Evolutionary conservation across 164 flowering plant species (phyloP).

Genomic region (Umbilicus rupestris): DNA sequence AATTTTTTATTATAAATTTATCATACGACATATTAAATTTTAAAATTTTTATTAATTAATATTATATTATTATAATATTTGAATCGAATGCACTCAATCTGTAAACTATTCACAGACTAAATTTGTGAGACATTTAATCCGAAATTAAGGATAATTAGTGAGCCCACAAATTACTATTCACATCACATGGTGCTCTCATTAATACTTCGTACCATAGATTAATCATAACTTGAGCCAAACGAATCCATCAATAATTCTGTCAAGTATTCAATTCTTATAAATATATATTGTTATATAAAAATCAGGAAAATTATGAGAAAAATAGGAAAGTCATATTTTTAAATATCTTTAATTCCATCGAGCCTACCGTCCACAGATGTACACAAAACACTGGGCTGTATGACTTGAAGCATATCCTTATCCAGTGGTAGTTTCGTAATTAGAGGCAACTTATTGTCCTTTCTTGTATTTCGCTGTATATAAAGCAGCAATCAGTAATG

Average conservation of each 20-base stretch:
- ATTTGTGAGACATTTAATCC: not conserved
- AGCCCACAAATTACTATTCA: not conserved
- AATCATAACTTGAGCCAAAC: not conserved
- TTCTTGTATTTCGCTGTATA: not conserved
- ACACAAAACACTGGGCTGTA: not conserved
- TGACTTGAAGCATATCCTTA: slow-evolving; percentile 3
- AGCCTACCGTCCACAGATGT: slow-evolving; percentile 7
- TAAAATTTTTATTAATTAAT: no score
- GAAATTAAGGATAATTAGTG: not conserved
- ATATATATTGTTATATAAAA: no score
- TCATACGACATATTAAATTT: no score
- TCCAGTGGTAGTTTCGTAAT: not conserved
- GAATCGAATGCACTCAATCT: not conserved
- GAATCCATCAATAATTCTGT: not conserved
- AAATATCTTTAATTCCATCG: not conserved
- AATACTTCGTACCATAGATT: not conserved
- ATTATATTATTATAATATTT: no score
- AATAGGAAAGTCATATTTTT: not conserved
- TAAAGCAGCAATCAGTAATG: not conserved
- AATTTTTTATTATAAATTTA: no score
- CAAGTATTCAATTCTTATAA: not conserved
- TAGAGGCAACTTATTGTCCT: not conserved
- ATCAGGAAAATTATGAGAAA: no score
- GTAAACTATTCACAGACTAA: not conserved
- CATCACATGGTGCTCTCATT: not conserved